Evolutionary conservation across 1,284 basidiomycete species (phyloP), one percentile per base, ranked within the genome.

Genomic region (Exobasidium cylindrosporum): DNA sequence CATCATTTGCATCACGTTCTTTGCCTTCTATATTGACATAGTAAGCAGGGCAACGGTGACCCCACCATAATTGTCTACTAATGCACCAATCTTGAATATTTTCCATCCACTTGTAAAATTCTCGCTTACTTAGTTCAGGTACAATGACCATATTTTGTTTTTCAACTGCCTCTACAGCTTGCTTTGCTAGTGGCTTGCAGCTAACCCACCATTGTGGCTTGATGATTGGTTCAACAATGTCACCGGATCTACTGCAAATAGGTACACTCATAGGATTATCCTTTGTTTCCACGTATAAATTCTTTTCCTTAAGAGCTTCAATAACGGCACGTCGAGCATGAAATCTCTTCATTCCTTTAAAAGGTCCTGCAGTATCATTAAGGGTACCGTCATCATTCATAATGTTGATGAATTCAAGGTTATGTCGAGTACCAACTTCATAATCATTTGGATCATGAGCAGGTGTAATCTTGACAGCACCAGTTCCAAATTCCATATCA

Each of bases 181-280:
- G 67, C 65, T 93, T 89, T 0, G 95, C 93, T 58, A 98, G 84
- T 1, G 90, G 90, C 80, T 91, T 88, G 84, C 92, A 96, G 82
- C 89, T 88, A 54, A 98, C 90, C 94, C 94, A 99, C 96, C 96
- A 98, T 80, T 99, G 96, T 0, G 96, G 96, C 82, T 97, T 98
- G 78, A 98, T 85, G 40, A 97, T 84, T 4, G 91, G 90, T 81
- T 98, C 96, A 70, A 98, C 97, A 58, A 98, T 82, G 80, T 98
- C 96, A 2, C 95, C 95, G 21, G 76, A 78, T 14, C 73, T 66
- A 45, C 67, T 69, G 69, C 77, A 79, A 62, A 79, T 71, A 58
- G 77, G 77, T n/a, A 79, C 69, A 45, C 67, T 74, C 77, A 79
- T 79, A 10, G 74, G 74, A 63, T 79, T 79, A 69, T 97, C 92